Base-by-base conservation (phyloP, 202 grass and related monocot species). In the Musa balbisiana region DNA sequence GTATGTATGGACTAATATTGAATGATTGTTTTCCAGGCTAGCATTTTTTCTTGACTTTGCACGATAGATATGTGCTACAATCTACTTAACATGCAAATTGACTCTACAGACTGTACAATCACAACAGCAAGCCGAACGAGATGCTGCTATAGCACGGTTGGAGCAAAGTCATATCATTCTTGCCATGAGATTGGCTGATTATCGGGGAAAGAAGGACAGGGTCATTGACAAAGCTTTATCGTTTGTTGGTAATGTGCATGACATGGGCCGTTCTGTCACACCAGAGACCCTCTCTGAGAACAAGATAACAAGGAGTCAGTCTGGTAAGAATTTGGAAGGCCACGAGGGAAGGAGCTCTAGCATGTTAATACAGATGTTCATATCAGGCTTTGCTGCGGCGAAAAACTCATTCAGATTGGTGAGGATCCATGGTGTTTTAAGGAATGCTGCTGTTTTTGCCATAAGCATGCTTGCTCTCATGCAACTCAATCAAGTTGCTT, bases 161-260 rank as follows among this genome's bases (percentile, higher is more conserved):
- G 86, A 92, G 65, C 86, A 92, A 52, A 88, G 89, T 67, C 83
- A 79, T 60, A 69, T 86, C 55, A 82, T 86, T 82, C 83, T 92
- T 75, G 76, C 86, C 1, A 82, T 82, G 81, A 80, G 72, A 82
- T 51, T 92, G 69, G 85, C 83, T 62, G 81, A 88, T 51, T 78
- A 92, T 71, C 76, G 67, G 55, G 83, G 88, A 52, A 78, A 75
- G 15, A 88, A 88, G 63, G 67, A 64, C 4, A 6, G 68, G 67
- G 81, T 92, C 21, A 78, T 92, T 65, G 75, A 86, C 0, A 83
- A 88, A 76, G 86, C 81, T 14, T 79, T 51, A 0, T 8, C 83
- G 10, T 86, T 88, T 51, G 76, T 84, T 74, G 68, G 55, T 60
- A 77, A 82, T 82, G 76, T 82, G 10, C 84, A 87, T 78, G 73